phyloP scores from a whole-genome alignment of 2,329 filamentous ascomycete genomes.

The Elsinoe perseae region DNA sequence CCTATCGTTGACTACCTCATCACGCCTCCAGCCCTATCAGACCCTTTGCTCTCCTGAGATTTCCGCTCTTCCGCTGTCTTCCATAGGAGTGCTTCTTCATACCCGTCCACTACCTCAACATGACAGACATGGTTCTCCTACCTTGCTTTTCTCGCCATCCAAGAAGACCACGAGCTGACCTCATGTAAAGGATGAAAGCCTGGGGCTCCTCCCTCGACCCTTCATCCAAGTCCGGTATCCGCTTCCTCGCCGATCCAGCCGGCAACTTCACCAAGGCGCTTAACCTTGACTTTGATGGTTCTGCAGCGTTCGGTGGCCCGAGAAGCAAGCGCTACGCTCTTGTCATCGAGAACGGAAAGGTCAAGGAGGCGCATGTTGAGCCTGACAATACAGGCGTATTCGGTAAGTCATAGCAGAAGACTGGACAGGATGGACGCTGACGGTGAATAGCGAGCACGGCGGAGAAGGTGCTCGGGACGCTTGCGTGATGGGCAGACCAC shows the following conservation, averaged over 20 bases:
- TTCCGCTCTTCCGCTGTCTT: no score
- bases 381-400: slow-evolving; percentile 78
- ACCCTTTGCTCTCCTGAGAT: no score
- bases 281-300: slow-evolving; percentile 73
- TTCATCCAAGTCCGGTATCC: slow-evolving; percentile 64
- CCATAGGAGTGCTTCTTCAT: no score
- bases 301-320: slow-evolving; percentile 69
- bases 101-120: no score
- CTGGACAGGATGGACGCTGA: background rate
- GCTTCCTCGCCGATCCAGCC: slow-evolving; percentile 77
- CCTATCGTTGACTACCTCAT: background rate
- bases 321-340: slow-evolving; percentile 85
- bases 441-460: slow-evolving; percentile 17
- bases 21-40: background rate
- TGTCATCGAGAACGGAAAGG: slow-evolving; percentile 74
- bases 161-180: slow-evolving; percentile 10
- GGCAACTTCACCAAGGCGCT: slow-evolving; percentile 74
- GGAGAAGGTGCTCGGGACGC: slow-evolving; percentile 19
- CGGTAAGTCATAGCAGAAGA: slow-evolving; percentile 44
- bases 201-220: slow-evolving; percentile 77
- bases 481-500: background rate
- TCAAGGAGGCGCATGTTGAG: slow-evolving; percentile 74
- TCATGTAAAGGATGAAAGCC: slow-evolving; percentile 67
- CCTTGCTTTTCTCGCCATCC: background rate
- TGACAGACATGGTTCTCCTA: background rate